Base-by-base conservation (phyloP, 805 yeast genomes). In the Hanseniaspora taiwanica region DNA sequence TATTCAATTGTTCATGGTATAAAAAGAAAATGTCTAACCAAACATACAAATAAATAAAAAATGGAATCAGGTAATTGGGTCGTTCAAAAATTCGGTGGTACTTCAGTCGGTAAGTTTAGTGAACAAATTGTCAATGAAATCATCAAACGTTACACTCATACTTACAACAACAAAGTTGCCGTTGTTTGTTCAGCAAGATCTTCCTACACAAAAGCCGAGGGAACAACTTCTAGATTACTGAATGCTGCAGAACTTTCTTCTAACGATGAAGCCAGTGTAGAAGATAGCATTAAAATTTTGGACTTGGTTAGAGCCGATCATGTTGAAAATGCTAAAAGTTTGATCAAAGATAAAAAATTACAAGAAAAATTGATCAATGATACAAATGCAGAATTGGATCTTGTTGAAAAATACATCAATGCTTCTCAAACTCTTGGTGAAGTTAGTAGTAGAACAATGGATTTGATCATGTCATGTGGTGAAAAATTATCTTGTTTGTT, bases 101-200 rank as follows among this genome's bases (percentile, higher is more conserved):
- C 98, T 13, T 78, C 91, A 36, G 96, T 91, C 24, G 98, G 98
- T 18, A 91, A 91, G 58, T 87, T 91, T 59, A 83, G 96, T 8
- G 76, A 71, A 39, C 72, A 79, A 48, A 91, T 91, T 41, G 86
- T 85, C 21, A 81, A 81, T 44, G 83, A 85, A 48, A 85, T 91
- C 37, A 82, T 91, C 37, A 76, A 75, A 53, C 73, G 67, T 19
- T 84, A 76, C 55, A 65, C 76, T 27, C 42, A 48, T 14, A 25
- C 46, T 4, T 41, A 55, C 35, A 62, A 70, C 31, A 62, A 64
- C 36, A 70, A 79, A 41, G 94, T 87, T 13, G 96, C 94, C 2
- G 93, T 89, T 19, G 98, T 91, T 2, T 91, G 98, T 59, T 81
- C 94, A 25, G 98, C 98, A 2, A 72, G 98, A 48, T 84, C 96